Base-by-base conservation (phyloP, 139 green algal genomes). In the Gonium pectorale region DNA sequence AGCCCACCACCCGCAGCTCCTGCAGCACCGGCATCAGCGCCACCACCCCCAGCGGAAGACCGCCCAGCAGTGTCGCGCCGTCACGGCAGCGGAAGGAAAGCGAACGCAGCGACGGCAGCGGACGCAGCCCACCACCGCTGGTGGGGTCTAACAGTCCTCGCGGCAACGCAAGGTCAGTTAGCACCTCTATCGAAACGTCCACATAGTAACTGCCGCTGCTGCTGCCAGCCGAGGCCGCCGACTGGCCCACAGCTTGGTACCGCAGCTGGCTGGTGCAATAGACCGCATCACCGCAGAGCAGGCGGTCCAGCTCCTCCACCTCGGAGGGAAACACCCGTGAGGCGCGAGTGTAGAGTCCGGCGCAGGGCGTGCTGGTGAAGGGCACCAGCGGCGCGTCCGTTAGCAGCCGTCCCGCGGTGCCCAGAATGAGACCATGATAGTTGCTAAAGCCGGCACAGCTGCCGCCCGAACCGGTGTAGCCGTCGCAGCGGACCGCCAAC, bases 321-420 rank as follows among this genome's bases (percentile, higher is more conserved):
- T 87, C 83, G 4, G 26, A 7, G 0, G 85, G 77, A 33, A 79
- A 67, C n/a, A 5, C 46, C 26, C 15, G 24, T 24, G 5, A 37
- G 3, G 71, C 46, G n/a, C 83, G 78, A 22, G 38, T 37, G 54
- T 71, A 91, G 24, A 81, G 60, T 22, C 87, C 87, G 1, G 19
- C 49, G 72, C 87, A 91, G 8, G 83, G 83, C 7, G 83, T 86
- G 29, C 19, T 67, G 33, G 83, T 88, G 43, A 88, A 91, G 5
- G 26, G 31, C 8, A 13, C 29, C 7, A 66, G 67, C 38, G 83
- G 46, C 51, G 2, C 8, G 11, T 87, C 51, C 29, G 75, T 31
- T 1, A 75, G 40, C 35, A 77, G 44, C 9, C 7, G 40, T 0
- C 35, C 43, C 40, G 4, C 19, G 51, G 22, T 37, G 49, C 44